Evolutionary conservation across 83 land plant species (phyloP), one percentile per base, ranked within the genome.

Genomic region (Isoetes engelmannii): DNA sequence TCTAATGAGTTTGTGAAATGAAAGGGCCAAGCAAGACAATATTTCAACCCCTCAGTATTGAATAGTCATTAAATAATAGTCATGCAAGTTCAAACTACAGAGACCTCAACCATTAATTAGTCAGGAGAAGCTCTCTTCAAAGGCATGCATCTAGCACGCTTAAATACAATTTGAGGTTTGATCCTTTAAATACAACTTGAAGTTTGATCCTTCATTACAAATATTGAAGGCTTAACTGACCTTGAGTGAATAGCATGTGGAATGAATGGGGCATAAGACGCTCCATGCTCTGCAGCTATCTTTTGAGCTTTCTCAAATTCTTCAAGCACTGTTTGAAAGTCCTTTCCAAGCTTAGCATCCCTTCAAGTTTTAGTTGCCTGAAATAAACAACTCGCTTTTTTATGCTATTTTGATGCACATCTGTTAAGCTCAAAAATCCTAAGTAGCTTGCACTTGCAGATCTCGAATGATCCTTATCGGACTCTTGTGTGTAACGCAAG

Each of bases 311-410:
- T 84, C 76, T 89, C 85, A 71, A 89, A 89, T 56, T 84, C 88
- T 48, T 81, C 80, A 49, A 89, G 43, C 44, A 89, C 85, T 10
- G 86, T 81, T 70, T 87, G 81, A 71, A 87, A 89, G 71, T 89
- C 91, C 72, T 87, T 89, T 57, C 91, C 92, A 73, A 89, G 91
- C 68, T 87, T 89, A 47, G 91, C 94, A 87, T 89, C 88, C 49
- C 84, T 74, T 46, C 87, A 67, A 69, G 84, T 87, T 63, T 78
- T 90, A 78, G 75, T 79, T 6, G 88, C 82, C 94, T 89, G 72
- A 6, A 67, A 19, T n/a, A 71, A 8, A 46, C 43, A 55, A 42
- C 15, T 48, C 47, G 48, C 4, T 28, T 41, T 45, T 15, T 28
- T 21, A 45, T 64, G 45, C 45, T 9, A 48, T 10, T 7, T 28